Percentiles rank a stretch among this genome's conserved stretches.
phyloP scores from a whole-genome alignment of 495 filamentous ascomycete species.

The Hypoxylon cercidicola region DNA sequence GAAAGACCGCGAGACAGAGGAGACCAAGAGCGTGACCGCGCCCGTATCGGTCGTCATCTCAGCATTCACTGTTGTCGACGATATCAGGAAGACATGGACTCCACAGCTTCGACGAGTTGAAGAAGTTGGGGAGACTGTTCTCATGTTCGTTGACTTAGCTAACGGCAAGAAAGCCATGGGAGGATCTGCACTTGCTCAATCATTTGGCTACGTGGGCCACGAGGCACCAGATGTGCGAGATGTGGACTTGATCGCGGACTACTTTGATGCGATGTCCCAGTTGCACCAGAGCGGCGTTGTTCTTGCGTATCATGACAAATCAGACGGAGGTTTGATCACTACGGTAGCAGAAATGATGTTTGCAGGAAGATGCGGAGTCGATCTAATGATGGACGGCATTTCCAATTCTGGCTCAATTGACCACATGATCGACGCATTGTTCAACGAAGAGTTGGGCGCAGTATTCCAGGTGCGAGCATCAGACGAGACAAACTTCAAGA shows the following conservation, averaged over 20 bases:
- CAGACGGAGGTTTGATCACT: conserved; percentile 92
- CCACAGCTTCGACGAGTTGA: conserved; percentile 83
- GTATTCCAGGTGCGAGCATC: conserved; percentile 92
- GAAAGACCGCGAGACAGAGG: conserved; percentile 75
- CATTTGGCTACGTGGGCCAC: conserved; percentile 86
- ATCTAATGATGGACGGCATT: conserved; percentile 83
- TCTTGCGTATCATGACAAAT: conserved; percentile 93
- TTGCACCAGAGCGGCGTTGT: conserved; percentile 88
- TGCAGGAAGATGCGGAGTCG: conserved; percentile 89
- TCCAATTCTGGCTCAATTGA: conserved; percentile 63
- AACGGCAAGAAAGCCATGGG: conserved; percentile 81
- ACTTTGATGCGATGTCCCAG: conserved; percentile 87
- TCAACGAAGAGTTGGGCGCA: conserved; percentile 97
- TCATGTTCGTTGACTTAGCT: conserved; percentile 92
- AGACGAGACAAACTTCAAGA: conserved; percentile 84
- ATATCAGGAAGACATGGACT: conserved; percentile 90
- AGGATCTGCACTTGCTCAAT: conserved; percentile 92
- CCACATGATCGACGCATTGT: conserved; percentile 79
- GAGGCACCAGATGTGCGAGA: conserved; percentile 88
- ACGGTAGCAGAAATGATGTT: conserved; percentile 98
- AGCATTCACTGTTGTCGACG: conserved; percentile 83
- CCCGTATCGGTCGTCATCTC: conserved; percentile 91
- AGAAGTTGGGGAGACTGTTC: conserved; percentile 87
- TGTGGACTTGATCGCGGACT: conserved; percentile 83
- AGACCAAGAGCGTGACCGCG: conserved; percentile 85